phyloP scores from a whole-genome alignment of 83 land plant genomes.

The Larix sibirica region DNA sequence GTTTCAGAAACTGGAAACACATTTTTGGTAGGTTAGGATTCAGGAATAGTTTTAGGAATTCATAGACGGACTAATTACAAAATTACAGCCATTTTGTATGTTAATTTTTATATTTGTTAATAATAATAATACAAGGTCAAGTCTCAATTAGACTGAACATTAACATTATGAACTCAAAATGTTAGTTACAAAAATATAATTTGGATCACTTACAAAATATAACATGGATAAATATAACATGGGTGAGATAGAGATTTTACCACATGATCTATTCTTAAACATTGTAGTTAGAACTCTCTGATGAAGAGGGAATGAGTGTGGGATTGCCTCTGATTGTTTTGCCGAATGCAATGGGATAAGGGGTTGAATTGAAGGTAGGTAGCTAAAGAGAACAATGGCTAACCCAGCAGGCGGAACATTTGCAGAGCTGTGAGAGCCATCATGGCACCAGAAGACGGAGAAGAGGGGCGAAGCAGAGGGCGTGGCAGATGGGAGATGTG shows the following conservation, averaged over 20 bases:
- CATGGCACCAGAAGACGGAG: constrained; percentile 13
- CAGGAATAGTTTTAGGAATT: no score
- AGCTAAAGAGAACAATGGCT: constrained; percentile 12
- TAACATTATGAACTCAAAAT: no score
- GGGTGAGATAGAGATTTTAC: neutral
- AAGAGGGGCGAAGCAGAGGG: constrained; percentile 7
- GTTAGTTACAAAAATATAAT: no score
- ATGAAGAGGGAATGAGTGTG: constrained; percentile 24
- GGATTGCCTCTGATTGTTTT: constrained; percentile 26
- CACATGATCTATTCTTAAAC: constrained; percentile 24
- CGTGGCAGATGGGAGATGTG: neutral
- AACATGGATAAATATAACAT: no score
- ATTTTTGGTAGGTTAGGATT: no score
- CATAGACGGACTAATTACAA: no score
- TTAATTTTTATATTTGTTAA: no score
- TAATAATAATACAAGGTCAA: no score
- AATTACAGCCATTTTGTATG: no score
- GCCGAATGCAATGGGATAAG: constrained; percentile 27
- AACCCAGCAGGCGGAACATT: neutral
- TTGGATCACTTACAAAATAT: no score
- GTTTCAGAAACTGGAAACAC: no score
- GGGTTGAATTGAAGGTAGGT: constrained; percentile 18
- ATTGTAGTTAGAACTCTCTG: constrained; percentile 40
- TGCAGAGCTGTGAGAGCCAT: constrained; percentile 14
- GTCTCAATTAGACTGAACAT: no score